Percentiles rank a stretch among this genome's conserved stretches.
Conservation (phyloP, 192 early-diverging fungal species). For the Rhizoclosmatium globosum region DNA sequence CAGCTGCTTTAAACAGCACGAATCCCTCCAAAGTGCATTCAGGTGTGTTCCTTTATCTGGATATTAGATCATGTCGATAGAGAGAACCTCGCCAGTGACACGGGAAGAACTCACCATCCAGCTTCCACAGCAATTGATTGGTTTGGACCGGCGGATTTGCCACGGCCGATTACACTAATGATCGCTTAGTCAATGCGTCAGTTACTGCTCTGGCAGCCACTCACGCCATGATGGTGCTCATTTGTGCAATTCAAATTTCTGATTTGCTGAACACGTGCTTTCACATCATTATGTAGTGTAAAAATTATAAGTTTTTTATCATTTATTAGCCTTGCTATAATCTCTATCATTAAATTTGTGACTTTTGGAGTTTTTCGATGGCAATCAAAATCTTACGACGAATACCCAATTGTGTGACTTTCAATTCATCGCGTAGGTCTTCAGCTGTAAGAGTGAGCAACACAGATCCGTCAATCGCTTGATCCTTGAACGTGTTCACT, state of each 20-base stretch:
- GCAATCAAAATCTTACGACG: not conserved
- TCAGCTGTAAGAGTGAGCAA: not conserved
- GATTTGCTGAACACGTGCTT: too few relatives aligned
- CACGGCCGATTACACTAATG: not conserved
- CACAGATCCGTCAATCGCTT: slow-evolving; percentile 4
- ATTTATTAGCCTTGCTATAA: too few relatives aligned
- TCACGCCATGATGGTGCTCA: too few relatives aligned
- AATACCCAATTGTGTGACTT: not conserved
- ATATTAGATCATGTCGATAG: too few relatives aligned
- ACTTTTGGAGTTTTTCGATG: not conserved
- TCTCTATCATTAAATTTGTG: too few relatives aligned
- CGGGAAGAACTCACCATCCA: not conserved
- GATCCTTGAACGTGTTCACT: not conserved
- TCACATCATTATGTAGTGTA: too few relatives aligned
- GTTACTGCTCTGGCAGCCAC: too few relatives aligned
- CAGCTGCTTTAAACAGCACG: slow-evolving; percentile 15
- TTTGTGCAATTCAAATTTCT: too few relatives aligned
- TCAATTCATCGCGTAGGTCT: not conserved
- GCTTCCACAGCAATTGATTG: not conserved
- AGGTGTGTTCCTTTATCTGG: too few relatives aligned
- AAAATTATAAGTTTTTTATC: too few relatives aligned
- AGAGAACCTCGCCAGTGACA: too few relatives aligned
- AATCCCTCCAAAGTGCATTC: not conserved
- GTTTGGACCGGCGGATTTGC: not conserved
- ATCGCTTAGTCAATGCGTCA: not conserved